Conservation (phyloP, 768 basidiomycete genomes). For the Dacryopinax spathularia region DNA sequence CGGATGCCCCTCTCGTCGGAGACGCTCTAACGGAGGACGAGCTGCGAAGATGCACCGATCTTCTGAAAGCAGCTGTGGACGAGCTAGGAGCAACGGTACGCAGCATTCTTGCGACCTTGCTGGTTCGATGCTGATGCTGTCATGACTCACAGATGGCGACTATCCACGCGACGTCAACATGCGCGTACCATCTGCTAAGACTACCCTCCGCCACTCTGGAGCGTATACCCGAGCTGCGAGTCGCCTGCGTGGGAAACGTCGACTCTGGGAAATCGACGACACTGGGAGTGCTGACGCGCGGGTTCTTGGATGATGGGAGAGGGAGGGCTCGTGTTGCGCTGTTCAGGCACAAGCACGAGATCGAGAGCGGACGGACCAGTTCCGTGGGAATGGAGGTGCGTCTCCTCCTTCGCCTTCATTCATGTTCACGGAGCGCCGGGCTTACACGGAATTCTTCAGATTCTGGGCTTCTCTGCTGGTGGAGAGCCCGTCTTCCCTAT, state of each 20-base stretch:
- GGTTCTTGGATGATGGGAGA: constrained; percentile 67
- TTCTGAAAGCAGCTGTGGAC: background rate
- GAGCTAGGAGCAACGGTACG: background rate
- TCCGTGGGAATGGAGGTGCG: constrained; percentile 93
- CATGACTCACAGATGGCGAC: constrained; percentile 19
- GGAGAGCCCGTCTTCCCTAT: constrained; percentile 63
- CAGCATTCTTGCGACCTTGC: background rate
- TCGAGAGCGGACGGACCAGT: constrained; percentile 89
- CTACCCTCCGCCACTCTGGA: constrained; percentile 64
- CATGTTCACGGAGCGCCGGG: background rate
- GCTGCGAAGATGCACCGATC: background rate
- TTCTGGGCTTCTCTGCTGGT: constrained; percentile 68
- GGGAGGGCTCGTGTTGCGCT: constrained; percentile 73
- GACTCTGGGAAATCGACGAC: constrained; percentile 87
- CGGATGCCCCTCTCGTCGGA: background rate
- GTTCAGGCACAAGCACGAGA: constrained; percentile 94
- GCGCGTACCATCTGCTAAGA: constrained; percentile 49
- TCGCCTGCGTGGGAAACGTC: constrained; percentile 79
- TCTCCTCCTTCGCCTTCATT: background rate
- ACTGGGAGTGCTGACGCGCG: constrained; percentile 87
- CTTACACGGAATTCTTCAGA: constrained; percentile 32
- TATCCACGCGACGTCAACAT: constrained; percentile 27
- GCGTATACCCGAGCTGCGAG: constrained; percentile 78
- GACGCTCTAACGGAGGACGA: background rate
- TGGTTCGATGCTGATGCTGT: background rate